A percentile compares a stretch with the other conserved stretches of the same genome.
Conservation (phyloP, 345 rosid genomes). For the Citrus cavaleriei region DNA sequence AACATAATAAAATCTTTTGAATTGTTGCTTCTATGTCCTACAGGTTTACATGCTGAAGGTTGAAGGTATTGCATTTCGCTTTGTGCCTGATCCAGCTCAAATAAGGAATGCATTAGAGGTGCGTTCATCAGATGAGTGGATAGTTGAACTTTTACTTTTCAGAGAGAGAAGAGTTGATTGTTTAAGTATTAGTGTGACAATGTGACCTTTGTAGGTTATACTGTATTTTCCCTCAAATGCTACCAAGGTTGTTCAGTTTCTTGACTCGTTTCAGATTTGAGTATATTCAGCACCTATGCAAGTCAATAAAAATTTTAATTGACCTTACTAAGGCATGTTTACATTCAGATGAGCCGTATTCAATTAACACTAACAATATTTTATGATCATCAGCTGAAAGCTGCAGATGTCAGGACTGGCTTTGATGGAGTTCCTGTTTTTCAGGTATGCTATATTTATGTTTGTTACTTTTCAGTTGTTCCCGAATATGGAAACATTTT, state of each 20-base stretch:
- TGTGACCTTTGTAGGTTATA: not conserved
- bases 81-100: constrained; percentile 91
- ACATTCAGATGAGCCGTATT: not conserved
- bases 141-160: not conserved
- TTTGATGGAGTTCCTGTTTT: constrained; percentile 98
- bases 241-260: not conserved
- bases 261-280: not conserved
- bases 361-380: constrained; percentile 2
- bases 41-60: constrained; percentile 88
- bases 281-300: not conserved
- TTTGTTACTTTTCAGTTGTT: not conserved
- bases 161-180: not conserved
- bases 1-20: not conserved
- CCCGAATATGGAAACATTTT: not conserved
- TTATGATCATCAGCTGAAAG: constrained; percentile 51
- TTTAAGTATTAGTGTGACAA: not conserved
- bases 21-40: constrained; percentile 9
- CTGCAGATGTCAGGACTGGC: constrained; percentile 44
- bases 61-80: constrained; percentile 92
- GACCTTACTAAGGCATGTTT: not conserved
- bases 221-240: not conserved
- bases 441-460: constrained; percentile 48
- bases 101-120: constrained; percentile 94
- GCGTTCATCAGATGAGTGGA: constrained; percentile 14
- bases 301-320: not conserved